Conservation (phyloP, 768 basidiomycete genomes). For the Chiua virens region DNA sequence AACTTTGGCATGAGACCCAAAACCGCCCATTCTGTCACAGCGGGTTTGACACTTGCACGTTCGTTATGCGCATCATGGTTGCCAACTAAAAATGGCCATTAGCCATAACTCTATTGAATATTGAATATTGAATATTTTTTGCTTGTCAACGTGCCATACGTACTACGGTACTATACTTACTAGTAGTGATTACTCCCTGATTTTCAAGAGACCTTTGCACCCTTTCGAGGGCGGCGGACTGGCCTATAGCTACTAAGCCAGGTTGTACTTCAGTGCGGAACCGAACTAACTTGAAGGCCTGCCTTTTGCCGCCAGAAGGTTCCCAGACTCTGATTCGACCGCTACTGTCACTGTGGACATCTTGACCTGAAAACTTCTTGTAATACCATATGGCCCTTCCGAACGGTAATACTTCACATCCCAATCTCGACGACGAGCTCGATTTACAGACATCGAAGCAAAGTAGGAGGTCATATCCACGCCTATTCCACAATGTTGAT, state of each 20-base stretch:
- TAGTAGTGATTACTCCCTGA: too few relatives aligned
- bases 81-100: too few relatives aligned
- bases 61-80: constrained; percentile 1
- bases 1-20: background rate
- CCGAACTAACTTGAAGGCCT: too few relatives aligned
- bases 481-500: constrained; percentile 4
- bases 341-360: background rate
- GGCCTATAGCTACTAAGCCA: too few relatives aligned
- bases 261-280: too few relatives aligned
- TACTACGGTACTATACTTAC: too few relatives aligned
- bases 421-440: constrained; percentile 59
- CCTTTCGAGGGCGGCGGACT: too few relatives aligned
- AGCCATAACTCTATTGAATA: background rate
- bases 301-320: background rate
- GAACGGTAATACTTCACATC: constrained; percentile 30
- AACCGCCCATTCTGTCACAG: background rate
- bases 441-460: constrained; percentile 88
- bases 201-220: background rate
- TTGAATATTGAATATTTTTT: too few relatives aligned
- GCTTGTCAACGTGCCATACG: too few relatives aligned
- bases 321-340: background rate
- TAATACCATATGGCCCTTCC: constrained; percentile 47
- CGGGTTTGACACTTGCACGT: constrained; percentile 3
- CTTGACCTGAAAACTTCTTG: constrained; percentile 5
- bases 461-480: constrained; percentile 50